phyloP scores from a whole-genome alignment of 495 filamentous ascomycete species.

The Aspergillus affinis region DNA sequence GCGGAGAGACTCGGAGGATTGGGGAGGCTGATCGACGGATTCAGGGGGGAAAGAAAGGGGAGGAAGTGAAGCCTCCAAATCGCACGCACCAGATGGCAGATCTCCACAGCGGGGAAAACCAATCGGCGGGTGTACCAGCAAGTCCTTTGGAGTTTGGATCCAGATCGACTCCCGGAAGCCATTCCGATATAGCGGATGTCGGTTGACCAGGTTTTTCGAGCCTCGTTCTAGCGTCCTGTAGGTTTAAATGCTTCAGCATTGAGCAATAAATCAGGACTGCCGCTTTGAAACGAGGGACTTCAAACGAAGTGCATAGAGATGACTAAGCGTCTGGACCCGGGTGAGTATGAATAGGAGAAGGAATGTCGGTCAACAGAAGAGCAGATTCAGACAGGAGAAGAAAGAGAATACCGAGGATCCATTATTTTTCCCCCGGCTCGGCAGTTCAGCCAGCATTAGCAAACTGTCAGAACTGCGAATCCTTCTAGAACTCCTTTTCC shows the following conservation, averaged over 20 bases:
- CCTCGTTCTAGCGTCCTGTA: background rate
- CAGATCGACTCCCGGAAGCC: background rate
- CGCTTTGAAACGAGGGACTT: too few species aligned
- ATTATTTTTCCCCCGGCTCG: too few species aligned
- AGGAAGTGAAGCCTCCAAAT: constrained; percentile 10
- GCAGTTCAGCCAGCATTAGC: too few species aligned
- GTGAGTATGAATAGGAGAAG: too few species aligned
- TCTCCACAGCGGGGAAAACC: constrained; percentile 36
- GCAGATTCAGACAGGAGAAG: too few species aligned
- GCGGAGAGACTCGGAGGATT: constrained; percentile 4
- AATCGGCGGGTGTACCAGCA: background rate
- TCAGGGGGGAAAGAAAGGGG: constrained; percentile 17
- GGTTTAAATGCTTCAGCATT: background rate
- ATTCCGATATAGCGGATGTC: background rate
- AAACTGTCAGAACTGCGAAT: background rate
- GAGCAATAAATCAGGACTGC: background rate
- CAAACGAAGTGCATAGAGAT: background rate
- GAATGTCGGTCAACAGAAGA: too few species aligned
- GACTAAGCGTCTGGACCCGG: background rate
- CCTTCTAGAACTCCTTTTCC: background rate
- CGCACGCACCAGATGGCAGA: constrained; percentile 9
- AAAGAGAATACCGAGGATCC: too few species aligned
- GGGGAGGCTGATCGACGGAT: constrained; percentile 5
- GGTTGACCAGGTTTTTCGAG: background rate
- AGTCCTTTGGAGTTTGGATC: background rate